These are phyloP conservation scores for Prunus dulcis DNA, from an alignment of 306 rosid species.

Conservation along the genomic window DNA sequence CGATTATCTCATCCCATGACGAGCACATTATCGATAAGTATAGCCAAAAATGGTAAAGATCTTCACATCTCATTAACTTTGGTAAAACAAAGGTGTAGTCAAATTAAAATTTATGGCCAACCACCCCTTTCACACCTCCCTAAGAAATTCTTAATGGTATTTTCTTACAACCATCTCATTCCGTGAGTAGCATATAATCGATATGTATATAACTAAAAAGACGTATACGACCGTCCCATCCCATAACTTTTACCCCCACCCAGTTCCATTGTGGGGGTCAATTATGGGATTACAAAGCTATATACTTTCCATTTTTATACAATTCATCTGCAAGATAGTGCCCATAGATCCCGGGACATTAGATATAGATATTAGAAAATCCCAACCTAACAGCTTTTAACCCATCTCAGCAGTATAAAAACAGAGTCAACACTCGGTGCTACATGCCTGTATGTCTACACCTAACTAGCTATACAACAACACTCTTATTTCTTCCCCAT, in stretches of 20 bases:
- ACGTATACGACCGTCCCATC: neutral
- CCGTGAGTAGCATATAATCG: fast-evolving
- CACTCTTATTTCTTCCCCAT: neutral
- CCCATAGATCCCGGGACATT: neutral
- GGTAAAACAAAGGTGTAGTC: neutral
- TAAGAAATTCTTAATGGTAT: neutral
- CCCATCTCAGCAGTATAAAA: constrained; percentile 1
- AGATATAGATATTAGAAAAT: neutral
- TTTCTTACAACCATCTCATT: neutral
- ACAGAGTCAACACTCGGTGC: neutral
- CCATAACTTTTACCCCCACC: neutral
- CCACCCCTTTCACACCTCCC: neutral
- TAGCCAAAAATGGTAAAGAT: no score
- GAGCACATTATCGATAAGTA: no score
- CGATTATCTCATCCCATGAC: neutral
- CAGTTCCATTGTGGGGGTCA: neutral
- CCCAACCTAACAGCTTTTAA: constrained; percentile 1
- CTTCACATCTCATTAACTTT: no score
- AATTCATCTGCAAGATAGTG: neutral
- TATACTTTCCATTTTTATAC: neutral
- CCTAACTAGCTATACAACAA: constrained; percentile 9
- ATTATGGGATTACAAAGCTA: neutral
- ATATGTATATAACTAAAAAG: neutral
- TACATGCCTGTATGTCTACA: neutral
- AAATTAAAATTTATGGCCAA: neutral